Percentiles rank a stretch among this genome's conserved stretches.
Evolutionary conservation across 2,329 filamentous ascomycete species (phyloP).

Genomic region (Blastomyces silverae): DNA sequence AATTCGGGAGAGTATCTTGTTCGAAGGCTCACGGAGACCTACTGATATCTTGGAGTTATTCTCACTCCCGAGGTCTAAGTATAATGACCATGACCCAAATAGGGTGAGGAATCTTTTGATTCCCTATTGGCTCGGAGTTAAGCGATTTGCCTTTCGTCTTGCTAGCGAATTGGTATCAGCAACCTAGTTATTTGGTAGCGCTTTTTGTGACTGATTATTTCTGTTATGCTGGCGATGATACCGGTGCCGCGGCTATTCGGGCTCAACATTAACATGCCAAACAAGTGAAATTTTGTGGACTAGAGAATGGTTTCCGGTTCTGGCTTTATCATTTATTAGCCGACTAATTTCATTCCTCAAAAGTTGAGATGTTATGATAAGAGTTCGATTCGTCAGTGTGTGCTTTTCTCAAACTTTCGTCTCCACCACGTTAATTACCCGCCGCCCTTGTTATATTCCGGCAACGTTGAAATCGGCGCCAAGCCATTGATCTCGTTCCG

Average conservation of each 20-base stretch:
- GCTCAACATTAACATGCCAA: neutral
- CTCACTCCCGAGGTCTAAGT: neutral
- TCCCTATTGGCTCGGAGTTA: neutral
- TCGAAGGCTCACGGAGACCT: conserved; percentile 68
- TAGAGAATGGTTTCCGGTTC: no score
- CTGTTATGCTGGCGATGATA: neutral
- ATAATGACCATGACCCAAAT: no score
- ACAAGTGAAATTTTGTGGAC: neutral
- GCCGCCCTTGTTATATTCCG: no score
- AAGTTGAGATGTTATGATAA: no score
- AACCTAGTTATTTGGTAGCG: neutral
- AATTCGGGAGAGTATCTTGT: conserved; percentile 76
- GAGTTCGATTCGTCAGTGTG: no score
- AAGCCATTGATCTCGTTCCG: no score
- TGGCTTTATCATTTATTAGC: no score
- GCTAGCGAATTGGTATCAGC: neutral
- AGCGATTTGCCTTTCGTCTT: no score
- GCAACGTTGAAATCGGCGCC: no score
- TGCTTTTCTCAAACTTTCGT: no score
- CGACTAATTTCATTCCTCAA: no score
- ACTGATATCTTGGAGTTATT: conserved; percentile 37
- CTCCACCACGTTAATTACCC: no score
- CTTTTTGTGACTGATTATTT: neutral
- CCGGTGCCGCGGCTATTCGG: neutral
- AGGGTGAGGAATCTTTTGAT: neutral